These are phyloP conservation scores for Hypoxylon sp. DNA, from an alignment of 2,329 filamentous ascomycete genomes.

Conservation along the genomic window DNA sequence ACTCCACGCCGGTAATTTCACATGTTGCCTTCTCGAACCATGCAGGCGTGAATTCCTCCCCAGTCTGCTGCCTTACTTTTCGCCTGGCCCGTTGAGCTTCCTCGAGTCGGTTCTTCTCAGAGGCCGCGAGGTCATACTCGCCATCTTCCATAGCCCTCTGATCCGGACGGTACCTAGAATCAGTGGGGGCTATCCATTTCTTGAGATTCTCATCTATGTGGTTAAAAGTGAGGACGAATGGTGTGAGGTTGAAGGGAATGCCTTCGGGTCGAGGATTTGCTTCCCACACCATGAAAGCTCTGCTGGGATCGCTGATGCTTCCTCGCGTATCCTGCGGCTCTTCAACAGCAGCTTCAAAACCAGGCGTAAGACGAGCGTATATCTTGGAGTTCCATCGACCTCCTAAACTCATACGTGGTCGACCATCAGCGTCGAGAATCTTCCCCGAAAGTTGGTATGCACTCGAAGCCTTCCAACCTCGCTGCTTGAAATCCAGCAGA, in stretches of 20 bases:
- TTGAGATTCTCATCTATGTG: slow-evolving; percentile 86
- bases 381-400: slow-evolving; percentile 98
- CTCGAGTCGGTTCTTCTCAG: slow-evolving; percentile 94
- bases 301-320: slow-evolving; percentile 73
- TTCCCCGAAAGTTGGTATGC: slow-evolving; percentile 91
- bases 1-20: slow-evolving; percentile 86
- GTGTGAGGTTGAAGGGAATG: slow-evolving; percentile 97
- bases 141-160: slow-evolving; percentile 99
- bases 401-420: slow-evolving; percentile 88
- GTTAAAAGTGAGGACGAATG: slow-evolving; percentile 95
- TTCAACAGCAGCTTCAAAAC: slow-evolving; percentile 82
- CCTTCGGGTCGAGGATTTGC: slow-evolving; percentile 82
- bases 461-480: slow-evolving; percentile 94
- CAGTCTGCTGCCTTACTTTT: slow-evolving; percentile 77
- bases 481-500: slow-evolving; percentile 90
- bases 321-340: slow-evolving; percentile 66
- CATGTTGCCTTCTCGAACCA: slow-evolving; percentile 86
- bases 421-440: slow-evolving; percentile 82
- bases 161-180: slow-evolving; percentile 92
- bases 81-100: slow-evolving; percentile 87
- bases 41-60: slow-evolving; percentile 84
- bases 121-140: slow-evolving; percentile 92
- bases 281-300: slow-evolving; percentile 94
- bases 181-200: slow-evolving; percentile 87
- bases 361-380: slow-evolving; percentile 92